Evolutionary conservation across 2,329 filamentous ascomycete genomes (phyloP).

Genomic region (Neonectria faginata): DNA sequence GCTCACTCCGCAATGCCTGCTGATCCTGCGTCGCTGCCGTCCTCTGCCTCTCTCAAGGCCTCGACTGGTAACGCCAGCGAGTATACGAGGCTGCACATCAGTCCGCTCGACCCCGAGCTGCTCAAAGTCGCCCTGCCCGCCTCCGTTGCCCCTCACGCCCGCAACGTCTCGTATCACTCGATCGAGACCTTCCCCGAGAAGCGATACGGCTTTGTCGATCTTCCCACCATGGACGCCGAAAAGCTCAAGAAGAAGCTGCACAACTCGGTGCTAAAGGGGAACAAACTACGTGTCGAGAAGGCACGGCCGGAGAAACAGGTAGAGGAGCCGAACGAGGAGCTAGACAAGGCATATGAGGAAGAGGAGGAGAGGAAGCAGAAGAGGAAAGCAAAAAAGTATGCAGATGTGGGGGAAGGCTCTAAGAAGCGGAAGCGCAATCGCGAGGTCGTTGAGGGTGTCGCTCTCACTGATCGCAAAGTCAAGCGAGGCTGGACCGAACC

Average conservation of each 20-base stretch:
- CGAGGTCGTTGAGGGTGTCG: slow-evolving; percentile 72
- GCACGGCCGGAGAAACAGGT: slow-evolving; percentile 70
- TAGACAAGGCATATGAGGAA: slow-evolving; percentile 49
- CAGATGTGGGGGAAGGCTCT: slow-evolving; percentile 51
- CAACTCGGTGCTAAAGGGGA: slow-evolving; percentile 84
- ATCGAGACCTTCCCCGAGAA: slow-evolving; percentile 90
- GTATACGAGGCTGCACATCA: slow-evolving; percentile 77
- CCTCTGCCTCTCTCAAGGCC: slow-evolving; percentile 11
- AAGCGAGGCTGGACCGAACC: slow-evolving; percentile 91
- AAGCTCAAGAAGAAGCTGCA: slow-evolving; percentile 92
- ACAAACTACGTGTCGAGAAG: slow-evolving; percentile 85
- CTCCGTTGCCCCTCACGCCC: slow-evolving; percentile 72
- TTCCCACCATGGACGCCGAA: slow-evolving; percentile 85
- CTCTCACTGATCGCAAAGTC: slow-evolving; percentile 80
- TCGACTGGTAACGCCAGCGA: slow-evolving; percentile 38
- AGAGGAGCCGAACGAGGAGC: slow-evolving; percentile 51
- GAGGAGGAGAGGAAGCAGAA: slow-evolving; percentile 47
- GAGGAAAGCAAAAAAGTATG: slow-evolving; percentile 50
- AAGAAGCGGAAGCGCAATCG: slow-evolving; percentile 65
- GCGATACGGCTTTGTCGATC: slow-evolving; percentile 88
- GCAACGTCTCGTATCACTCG: slow-evolving; percentile 88
- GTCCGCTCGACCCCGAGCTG: slow-evolving; percentile 82
- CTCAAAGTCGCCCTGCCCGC: slow-evolving; percentile 78
- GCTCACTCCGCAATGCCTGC: slow-evolving; percentile 41
- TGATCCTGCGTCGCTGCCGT: slow-evolving; percentile 27